Evolutionary conservation across 2,329 filamentous ascomycete genomes (phyloP).

Genomic region (Aspergillus calidoustus): DNA sequence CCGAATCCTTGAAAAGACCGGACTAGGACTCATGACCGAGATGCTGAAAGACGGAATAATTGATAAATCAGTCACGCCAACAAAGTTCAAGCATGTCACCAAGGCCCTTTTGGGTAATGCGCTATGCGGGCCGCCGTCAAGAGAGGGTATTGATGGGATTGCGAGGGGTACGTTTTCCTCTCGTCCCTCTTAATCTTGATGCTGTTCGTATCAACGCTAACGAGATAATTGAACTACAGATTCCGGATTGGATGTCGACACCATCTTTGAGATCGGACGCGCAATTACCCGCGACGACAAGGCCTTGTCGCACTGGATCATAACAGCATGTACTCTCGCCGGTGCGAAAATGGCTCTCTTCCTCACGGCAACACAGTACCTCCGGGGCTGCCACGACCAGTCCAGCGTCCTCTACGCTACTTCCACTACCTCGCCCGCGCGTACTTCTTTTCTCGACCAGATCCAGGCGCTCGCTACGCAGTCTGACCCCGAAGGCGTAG

Average conservation of each 20-base stretch:
- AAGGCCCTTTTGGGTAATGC: conserved; percentile 21
- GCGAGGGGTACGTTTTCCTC: conserved; percentile 15
- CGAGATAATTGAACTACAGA: neutral
- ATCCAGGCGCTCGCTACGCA: conserved; percentile 31
- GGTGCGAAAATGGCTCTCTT: conserved; percentile 26
- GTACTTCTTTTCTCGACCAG: conserved; percentile 20
- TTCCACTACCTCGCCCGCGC: neutral
- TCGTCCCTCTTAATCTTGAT: neutral
- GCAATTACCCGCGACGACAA: conserved; percentile 5
- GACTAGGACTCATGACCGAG: conserved; percentile 1
- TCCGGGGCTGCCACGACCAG: conserved; percentile 6
- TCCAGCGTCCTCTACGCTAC: conserved; percentile 1
- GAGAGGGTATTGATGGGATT: conserved; percentile 12
- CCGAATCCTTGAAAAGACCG: conserved; percentile 1
- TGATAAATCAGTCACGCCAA: conserved; percentile 16
- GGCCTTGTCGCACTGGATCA: conserved; percentile 26
- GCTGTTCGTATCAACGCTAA: neutral
- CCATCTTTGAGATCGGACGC: conserved; percentile 31
- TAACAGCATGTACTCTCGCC: conserved; percentile 28
- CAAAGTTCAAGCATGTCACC: conserved; percentile 24
- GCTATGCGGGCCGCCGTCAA: conserved; percentile 16
- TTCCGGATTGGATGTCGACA: conserved; percentile 27
- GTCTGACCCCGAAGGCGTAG: conserved; percentile 1
- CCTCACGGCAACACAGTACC: conserved; percentile 18
- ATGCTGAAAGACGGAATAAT: conserved; percentile 6